Evolutionary conservation across 1,284 basidiomycete genomes (phyloP), one percentile per base, ranked within the genome.

Genomic region (Spongiforma sp.): DNA sequence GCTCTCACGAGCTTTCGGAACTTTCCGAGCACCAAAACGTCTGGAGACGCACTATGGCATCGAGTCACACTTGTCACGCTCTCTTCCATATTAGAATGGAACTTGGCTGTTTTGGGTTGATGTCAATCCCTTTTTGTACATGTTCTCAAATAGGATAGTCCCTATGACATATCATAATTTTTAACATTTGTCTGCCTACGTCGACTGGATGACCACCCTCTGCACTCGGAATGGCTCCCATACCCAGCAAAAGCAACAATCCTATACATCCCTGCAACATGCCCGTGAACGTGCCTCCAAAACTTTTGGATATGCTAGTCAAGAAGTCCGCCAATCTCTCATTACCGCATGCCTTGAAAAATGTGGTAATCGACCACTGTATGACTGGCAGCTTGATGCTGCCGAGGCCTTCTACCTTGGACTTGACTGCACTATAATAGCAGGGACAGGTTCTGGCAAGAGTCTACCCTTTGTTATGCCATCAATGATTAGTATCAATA

Each of bases 391-490:
- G 28, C 37, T 67, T 3, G 62, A 67, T 57, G 54, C 61, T 12
- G 64, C 61, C 2, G 58, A 67, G 57, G 64, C 66, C 15, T 63
- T 66, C 21, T 26, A 46, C 24, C 61, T 66, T 36, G 61, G 66
- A 4, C 65, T 66, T 14, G 59, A 67, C 36, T 67, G 66, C 41
- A 39, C 33, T 3, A 34, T 67, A 1, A 33, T 66, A 21, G 56
- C 66, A 11, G 61, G 59, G 59, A 64, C 53, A 15, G n/a, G 53
- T n/a, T 55, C 53, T 17, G n/a, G 53, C 11, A 54, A 54, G 24
- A 64, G 63, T 33, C 48, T 67, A 11, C 64, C 64, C 14, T 67
- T 65, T 36, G 30, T 62, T 1, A 65, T 67, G 66, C 66, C 66
- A 7, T 37, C 37, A 4, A 60, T 67, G 57, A 32, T 65, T 7